Base-by-base conservation (phyloP, 2,329 filamentous ascomycete genomes). In the Colletotrichum cordylinicola region DNA sequence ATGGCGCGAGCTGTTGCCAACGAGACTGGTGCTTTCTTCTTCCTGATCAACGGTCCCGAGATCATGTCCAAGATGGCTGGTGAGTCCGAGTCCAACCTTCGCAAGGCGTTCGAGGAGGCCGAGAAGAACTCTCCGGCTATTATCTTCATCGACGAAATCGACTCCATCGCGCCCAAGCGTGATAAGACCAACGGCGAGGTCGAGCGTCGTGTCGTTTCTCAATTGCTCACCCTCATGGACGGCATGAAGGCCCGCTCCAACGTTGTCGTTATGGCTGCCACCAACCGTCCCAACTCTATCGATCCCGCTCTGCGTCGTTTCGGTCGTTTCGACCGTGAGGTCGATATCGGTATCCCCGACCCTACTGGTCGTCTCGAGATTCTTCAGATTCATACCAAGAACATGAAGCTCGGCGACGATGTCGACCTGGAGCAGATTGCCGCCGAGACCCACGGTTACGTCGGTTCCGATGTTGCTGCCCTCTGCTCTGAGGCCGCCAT, bases 31-130 rank as follows among this genome's bases (percentile, higher is more conserved):
- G 96, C 96, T 65, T 98, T 98, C 90, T 99, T 99, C 90, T 98
- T 99, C 93, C 88, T 98, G 78, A 98, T 99, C 92, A 98, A 98
- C 87, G 96, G 97, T 79, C 97, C 97, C 68, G 97, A 98, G 86
- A 98, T 99, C 89, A 98, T 99, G 97, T 98, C 96, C 75, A 98
- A 98, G 92, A 98, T 98, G 97, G 97, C 97, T 76, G 97, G 97
- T 92, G 97, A 99, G 87, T 98, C 97, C 75, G 97, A 98, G 87
- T 98, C 96, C 76, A 98, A 98, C 86, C 88, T 99, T 80, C 94
- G 97, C 82, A 98, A 98, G 89, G 97, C 97, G n/a, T 99, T 99
- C 82, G 97, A 98, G 86, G 97, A 98, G 89, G 97, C 97, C 58
- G 96, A 98, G 90, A 98, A 98, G 93, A 98, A 98, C 89, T 98